Conservation (phyloP, 2,329 filamentous ascomycete genomes). For the Curvularia eragrostidis region DNA sequence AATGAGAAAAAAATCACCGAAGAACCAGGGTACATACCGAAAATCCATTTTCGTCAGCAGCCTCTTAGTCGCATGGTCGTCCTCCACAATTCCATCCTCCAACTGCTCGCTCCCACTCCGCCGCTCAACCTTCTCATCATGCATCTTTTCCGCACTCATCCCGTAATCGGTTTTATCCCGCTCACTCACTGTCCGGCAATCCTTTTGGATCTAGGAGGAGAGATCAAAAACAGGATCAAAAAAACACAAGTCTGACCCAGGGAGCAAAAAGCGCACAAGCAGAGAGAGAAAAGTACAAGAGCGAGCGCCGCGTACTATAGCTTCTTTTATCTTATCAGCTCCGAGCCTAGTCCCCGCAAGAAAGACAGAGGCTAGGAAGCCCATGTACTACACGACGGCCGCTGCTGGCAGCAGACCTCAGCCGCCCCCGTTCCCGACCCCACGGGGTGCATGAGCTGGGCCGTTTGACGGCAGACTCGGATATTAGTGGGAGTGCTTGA, state of each 20-base stretch:
- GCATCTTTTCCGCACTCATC: constrained; percentile 29
- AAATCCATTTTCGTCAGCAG: constrained; percentile 63
- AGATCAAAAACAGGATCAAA: not conserved
- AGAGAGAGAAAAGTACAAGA: not conserved
- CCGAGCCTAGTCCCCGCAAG: not conserved
- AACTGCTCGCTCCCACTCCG: constrained; percentile 21
- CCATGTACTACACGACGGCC: not conserved
- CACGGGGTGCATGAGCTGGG: not conserved
- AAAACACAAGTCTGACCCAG: not conserved
- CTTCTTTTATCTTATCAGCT: not conserved
- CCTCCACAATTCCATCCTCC: constrained; percentile 26
- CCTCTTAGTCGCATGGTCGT: constrained; percentile 29
- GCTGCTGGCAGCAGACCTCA: too few relatives aligned
- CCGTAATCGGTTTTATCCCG: not conserved
- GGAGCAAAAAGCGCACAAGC: not conserved
- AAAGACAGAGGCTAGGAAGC: not conserved
- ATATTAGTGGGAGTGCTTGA: not conserved
- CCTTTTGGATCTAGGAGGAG: not conserved
- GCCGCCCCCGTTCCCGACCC: not conserved
- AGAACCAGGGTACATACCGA: constrained; percentile 42
- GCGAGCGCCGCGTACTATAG: not conserved
- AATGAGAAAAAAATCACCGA: not conserved
- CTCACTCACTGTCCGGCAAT: not conserved
- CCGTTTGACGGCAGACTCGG: not conserved
- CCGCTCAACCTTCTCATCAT: constrained; percentile 36